A percentile compares a stretch with the other conserved stretches of the same genome.
phyloP scores from a whole-genome alignment of 768 basidiomycete genomes.

The Tephrocybe sp. region DNA sequence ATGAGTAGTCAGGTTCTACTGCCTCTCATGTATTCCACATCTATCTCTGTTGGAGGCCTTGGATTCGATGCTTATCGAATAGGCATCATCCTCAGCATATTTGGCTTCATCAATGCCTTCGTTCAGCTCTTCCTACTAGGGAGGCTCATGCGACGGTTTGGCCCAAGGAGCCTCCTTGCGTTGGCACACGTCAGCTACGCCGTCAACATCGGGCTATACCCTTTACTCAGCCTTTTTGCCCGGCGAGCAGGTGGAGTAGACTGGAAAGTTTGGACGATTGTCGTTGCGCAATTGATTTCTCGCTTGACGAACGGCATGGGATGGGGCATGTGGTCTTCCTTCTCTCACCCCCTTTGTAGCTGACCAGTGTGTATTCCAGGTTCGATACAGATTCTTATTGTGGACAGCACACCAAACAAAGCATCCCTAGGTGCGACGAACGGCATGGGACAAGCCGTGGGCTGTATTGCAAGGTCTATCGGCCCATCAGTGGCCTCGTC shows the following conservation, averaged over 20 bases:
- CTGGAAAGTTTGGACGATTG: conserved; percentile 26
- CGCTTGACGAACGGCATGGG: conserved; percentile 30
- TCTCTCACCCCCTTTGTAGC: background rate
- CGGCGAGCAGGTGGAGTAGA: conserved; percentile 33
- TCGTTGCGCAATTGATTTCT: conserved; percentile 32
- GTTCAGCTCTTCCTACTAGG: conserved; percentile 52
- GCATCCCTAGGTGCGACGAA: conserved; percentile 52
- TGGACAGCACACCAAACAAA: conserved; percentile 40
- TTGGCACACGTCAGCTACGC: conserved; percentile 22
- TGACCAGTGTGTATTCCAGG: conserved; percentile 30
- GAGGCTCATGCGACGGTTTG: conserved; percentile 42
- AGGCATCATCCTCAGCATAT: conserved; percentile 49
- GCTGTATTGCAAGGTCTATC: conserved; percentile 43
- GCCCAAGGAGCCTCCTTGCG: conserved; percentile 46
- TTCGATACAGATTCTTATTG: conserved; percentile 47
- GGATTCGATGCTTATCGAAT: conserved; percentile 52
- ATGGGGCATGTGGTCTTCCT: conserved; percentile 29
- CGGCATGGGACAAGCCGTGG: conserved; percentile 55
- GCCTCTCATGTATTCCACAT: conserved; percentile 43
- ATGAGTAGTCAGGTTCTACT: conserved; percentile 26
- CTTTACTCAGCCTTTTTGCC: conserved; percentile 32
- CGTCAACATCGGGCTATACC: conserved; percentile 27
- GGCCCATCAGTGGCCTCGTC: conserved; percentile 41
- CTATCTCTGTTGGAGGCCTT: conserved; percentile 54
- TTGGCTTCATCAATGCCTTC: conserved; percentile 52